These are phyloP conservation scores for Paecilomyces sp. DNA, from an alignment of 2,329 filamentous ascomycete species.

Conservation along the genomic window DNA sequence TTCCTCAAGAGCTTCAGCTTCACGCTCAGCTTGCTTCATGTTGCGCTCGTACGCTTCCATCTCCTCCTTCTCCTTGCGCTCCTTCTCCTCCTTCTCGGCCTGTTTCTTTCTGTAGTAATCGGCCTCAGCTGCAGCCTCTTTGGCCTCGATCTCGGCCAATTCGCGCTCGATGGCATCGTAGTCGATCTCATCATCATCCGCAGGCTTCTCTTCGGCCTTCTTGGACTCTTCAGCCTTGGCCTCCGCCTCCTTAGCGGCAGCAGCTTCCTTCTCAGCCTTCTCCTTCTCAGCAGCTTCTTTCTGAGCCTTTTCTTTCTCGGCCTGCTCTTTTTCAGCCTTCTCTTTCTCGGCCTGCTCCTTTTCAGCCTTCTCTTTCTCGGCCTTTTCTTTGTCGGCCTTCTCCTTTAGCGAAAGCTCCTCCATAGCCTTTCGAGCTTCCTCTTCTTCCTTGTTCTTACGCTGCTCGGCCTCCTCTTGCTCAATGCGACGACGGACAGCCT, in stretches of 20 bases:
- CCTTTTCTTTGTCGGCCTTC: slow-evolving; percentile 22
- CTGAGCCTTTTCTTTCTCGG: slow-evolving; percentile 11
- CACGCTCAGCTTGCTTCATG: slow-evolving; percentile 42
- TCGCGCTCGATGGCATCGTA: slow-evolving; percentile 42
- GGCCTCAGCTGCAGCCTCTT: slow-evolving; percentile 38
- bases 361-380: slow-evolving; percentile 9
- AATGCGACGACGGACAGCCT: slow-evolving; percentile 44
- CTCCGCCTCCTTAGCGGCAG: slow-evolving; percentile 35
- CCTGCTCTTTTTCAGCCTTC: slow-evolving; percentile 12
- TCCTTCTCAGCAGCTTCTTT: slow-evolving; percentile 17
- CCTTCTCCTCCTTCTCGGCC: slow-evolving; percentile 57
- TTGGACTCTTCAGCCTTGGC: slow-evolving; percentile 25
- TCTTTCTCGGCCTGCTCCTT: slow-evolving; percentile 1
- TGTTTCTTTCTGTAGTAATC: slow-evolving; percentile 64
- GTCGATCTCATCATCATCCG: slow-evolving; percentile 36
- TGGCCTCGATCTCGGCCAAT: slow-evolving; percentile 38
- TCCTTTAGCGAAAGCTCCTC: slow-evolving; percentile 24
- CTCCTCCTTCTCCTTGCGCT: slow-evolving; percentile 40
- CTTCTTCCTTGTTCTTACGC: slow-evolving; percentile 43
- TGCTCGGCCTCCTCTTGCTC: slow-evolving; percentile 51
- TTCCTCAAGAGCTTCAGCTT: slow-evolving; percentile 42
- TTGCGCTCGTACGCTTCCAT: slow-evolving; percentile 37
- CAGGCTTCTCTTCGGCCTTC: slow-evolving; percentile 18
- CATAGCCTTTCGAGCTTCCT: slow-evolving; percentile 23
- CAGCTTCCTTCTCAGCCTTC: slow-evolving; percentile 17